Evolutionary conservation across 306 rosid genomes (phyloP).

Genomic region (Prunus kanzakura): DNA sequence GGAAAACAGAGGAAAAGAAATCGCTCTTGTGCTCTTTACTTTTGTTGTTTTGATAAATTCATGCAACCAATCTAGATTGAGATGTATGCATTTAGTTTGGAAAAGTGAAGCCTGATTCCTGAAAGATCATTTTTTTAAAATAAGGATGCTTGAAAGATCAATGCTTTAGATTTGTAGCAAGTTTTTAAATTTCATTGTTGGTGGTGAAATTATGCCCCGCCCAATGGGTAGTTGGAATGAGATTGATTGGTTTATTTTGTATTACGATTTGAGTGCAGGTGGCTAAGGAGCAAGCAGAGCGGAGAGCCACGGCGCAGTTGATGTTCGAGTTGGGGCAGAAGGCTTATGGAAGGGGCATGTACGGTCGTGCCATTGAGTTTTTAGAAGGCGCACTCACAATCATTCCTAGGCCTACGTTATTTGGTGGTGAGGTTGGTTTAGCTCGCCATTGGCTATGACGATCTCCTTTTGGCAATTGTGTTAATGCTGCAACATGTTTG

Average conservation of each 20-base stretch:
- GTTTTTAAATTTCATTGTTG: background rate
- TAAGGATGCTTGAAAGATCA: too few species aligned
- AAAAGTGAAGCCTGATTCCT: background rate
- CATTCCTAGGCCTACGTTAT: slow-evolving; percentile 70
- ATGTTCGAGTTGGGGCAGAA: slow-evolving; percentile 96
- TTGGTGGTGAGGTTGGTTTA: slow-evolving; percentile 96
- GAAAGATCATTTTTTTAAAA: background rate
- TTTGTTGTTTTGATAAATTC: background rate
- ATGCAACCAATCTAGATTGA: background rate
- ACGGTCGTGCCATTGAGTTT: slow-evolving; percentile 89
- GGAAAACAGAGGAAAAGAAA: background rate
- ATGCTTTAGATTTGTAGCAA: background rate
- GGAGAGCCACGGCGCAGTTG: slow-evolving; percentile 85
- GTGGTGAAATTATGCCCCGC: background rate
- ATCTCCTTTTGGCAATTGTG: background rate
- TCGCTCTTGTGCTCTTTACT: background rate
- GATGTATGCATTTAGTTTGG: background rate
- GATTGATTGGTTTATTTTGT: slow-evolving; percentile 2
- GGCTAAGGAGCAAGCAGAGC: slow-evolving; percentile 93
- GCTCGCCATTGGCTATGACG: background rate
- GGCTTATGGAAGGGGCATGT: slow-evolving; percentile 88
- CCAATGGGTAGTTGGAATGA: background rate
- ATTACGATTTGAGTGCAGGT: slow-evolving; percentile 48
- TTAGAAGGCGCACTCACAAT: slow-evolving; percentile 93
- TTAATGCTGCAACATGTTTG: background rate